These are phyloP conservation scores for Cnidoscolus chayamansa DNA, from an alignment of 441 rosid species.

Conservation along the genomic window DNA sequence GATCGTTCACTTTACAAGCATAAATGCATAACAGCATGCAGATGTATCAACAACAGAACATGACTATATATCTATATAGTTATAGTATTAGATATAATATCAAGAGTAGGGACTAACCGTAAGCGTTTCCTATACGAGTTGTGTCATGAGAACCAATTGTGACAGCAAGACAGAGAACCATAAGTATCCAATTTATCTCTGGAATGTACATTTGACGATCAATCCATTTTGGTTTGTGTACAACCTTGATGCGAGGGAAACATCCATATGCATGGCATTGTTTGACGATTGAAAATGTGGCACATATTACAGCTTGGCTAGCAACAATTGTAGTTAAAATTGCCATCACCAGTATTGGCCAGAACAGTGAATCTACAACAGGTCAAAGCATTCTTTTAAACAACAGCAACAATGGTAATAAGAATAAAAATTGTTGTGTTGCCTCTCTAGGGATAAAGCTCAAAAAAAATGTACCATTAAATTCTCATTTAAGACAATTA, in stretches of 20 bases:
- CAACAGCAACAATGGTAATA: conserved; percentile 9
- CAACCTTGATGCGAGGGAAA: conserved; percentile 87
- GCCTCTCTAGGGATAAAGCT: neutral
- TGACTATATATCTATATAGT: neutral
- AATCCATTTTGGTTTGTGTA: conserved; percentile 75
- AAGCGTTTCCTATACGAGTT: conserved; percentile 67
- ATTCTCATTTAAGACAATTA: neutral
- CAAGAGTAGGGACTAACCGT: conserved; percentile 42
- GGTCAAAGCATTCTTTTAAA: conserved; percentile 14
- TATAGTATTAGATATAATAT: neutral
- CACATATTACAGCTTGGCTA: conserved; percentile 74
- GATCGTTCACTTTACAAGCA: neutral
- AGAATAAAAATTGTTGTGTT: neutral
- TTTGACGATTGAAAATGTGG: conserved; percentile 69
- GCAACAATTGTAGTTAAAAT: conserved; percentile 74
- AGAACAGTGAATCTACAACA: conserved; percentile 54
- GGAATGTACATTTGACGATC: conserved; percentile 82
- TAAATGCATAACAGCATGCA: neutral
- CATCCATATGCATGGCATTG: conserved; percentile 85
- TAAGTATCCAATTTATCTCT: conserved; percentile 88
- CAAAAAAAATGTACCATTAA: conserved; percentile 4
- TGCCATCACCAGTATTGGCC: conserved; percentile 71
- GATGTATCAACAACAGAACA: neutral
- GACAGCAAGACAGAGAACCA: conserved; percentile 72
- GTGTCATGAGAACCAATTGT: conserved; percentile 56